Evolutionary conservation across 768 basidiomycete species (phyloP).

Genomic region (Tephrocybe sp.): DNA sequence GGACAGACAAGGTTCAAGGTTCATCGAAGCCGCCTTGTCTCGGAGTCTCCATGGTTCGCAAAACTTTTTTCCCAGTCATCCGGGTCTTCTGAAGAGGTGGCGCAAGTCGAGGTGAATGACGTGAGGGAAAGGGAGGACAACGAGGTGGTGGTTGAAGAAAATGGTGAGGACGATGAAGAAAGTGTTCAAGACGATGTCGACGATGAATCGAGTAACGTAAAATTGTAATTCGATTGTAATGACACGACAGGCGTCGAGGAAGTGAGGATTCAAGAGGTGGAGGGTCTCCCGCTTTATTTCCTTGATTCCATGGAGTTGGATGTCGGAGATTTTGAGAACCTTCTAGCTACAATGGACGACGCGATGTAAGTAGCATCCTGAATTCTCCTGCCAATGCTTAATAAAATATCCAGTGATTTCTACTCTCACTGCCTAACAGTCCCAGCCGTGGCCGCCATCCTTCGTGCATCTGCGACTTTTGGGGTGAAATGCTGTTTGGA

Average conservation of each 20-base stretch:
- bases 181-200: background rate
- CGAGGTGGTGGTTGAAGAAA: background rate
- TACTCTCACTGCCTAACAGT: slow-evolving; percentile 23
- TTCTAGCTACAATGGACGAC: slow-evolving; percentile 20
- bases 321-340: slow-evolving; percentile 15
- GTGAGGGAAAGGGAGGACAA: background rate
- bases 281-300: slow-evolving; percentile 7
- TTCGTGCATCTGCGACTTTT: slow-evolving; percentile 32
- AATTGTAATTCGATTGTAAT: background rate
- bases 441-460: slow-evolving; percentile 26
- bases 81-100: background rate
- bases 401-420: slow-evolving; percentile 17
- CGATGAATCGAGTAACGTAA: background rate
- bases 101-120: background rate
- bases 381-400: background rate
- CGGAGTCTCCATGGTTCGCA: slow-evolving; percentile 24
- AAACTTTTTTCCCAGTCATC: slow-evolving; percentile 18
- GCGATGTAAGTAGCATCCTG: slow-evolving; percentile 16
- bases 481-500: slow-evolving; percentile 22
- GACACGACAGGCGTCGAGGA: background rate
- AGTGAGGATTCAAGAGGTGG: slow-evolving; percentile 2
- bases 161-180: background rate
- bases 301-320: slow-evolving; percentile 1
- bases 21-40: slow-evolving; percentile 23
- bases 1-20: slow-evolving; percentile 19